Evolutionary conservation across 2,329 filamentous ascomycete species (phyloP).

Genomic region (Penicillium sp.): DNA sequence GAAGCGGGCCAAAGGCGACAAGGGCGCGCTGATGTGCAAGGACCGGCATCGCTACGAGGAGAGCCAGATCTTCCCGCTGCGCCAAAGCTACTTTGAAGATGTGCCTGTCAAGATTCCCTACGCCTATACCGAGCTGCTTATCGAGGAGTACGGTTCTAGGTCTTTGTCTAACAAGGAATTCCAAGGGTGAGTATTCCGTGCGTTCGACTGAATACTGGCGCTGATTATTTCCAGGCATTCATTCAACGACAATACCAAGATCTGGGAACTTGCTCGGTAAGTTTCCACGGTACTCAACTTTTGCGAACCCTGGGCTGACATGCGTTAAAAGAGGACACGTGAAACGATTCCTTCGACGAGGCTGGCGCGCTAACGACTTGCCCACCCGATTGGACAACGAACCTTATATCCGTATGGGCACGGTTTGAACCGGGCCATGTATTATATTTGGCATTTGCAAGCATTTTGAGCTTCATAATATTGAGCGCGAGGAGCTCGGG

Average conservation of each 20-base stretch:
- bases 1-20: conserved; percentile 35
- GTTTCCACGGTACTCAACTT: neutral
- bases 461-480: neutral
- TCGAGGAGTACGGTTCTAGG: conserved; percentile 52
- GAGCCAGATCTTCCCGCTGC: conserved; percentile 55
- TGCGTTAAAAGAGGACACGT: neutral
- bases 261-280: conserved; percentile 25
- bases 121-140: conserved; percentile 51
- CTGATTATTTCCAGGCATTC: conserved; percentile 26
- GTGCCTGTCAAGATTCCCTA: conserved; percentile 54
- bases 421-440: neutral
- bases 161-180: conserved; percentile 47
- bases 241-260: conserved; percentile 31
- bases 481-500: neutral
- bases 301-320: neutral
- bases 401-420: conserved; percentile 4
- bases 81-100: conserved; percentile 52
- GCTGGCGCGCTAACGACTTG: conserved; percentile 2
- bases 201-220: neutral
- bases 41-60: conserved; percentile 53
- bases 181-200: conserved; percentile 32
- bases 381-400: conserved; percentile 6
- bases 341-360: conserved; percentile 7
- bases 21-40: conserved; percentile 52
- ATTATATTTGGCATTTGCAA: neutral